Evolutionary conservation across 2,329 filamentous ascomycete genomes (phyloP).

Genomic region (Ilyonectria mors-panacis): DNA sequence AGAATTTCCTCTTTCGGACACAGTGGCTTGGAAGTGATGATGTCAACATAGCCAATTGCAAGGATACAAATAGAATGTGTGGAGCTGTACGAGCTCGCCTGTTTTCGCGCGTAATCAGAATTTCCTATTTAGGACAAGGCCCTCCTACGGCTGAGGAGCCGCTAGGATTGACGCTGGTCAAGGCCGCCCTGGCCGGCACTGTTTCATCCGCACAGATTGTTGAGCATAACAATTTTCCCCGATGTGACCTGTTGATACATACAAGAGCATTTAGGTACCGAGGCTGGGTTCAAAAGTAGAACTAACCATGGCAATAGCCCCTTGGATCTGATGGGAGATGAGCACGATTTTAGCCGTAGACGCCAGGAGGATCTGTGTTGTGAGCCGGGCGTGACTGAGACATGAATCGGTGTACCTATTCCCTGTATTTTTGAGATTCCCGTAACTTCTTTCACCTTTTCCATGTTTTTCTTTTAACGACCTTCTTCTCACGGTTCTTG

Average conservation of each 20-base stretch:
- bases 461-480: no score
- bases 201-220: not conserved
- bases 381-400: no score
- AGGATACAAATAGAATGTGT: not conserved
- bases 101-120: constrained; percentile 25
- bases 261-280: not conserved
- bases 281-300: not conserved
- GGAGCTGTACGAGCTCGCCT: not conserved
- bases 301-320: not conserved
- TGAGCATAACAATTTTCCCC: not conserved
- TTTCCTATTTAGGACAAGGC: constrained; percentile 21
- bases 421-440: no score
- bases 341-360: no score
- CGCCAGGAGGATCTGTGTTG: no score
- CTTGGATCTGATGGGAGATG: no score
- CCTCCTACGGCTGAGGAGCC: not conserved
- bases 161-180: not conserved
- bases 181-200: not conserved
- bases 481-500: no score
- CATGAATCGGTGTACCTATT: no score
- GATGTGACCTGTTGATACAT: not conserved
- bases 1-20: not conserved
- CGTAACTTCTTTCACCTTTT: no score
- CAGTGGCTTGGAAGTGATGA: not conserved
- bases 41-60: not conserved